These are phyloP conservation scores for Aspergillus pseudonomiae DNA, from an alignment of 2,329 filamentous ascomycete species.

Conservation along the genomic window DNA sequence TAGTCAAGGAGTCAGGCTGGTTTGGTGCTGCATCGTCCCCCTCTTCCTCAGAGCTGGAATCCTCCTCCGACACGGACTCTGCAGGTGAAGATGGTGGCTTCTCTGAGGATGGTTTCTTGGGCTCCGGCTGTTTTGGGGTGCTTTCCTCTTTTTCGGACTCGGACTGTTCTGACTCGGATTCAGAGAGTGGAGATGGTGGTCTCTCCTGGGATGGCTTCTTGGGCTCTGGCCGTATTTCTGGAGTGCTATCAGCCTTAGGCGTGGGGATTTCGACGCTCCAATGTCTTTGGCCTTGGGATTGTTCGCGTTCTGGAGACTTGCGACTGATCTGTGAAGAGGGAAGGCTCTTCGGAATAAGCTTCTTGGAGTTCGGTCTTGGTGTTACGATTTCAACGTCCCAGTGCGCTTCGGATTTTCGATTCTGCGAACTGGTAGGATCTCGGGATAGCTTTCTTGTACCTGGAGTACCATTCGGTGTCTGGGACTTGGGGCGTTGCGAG, in stretches of 20 bases:
- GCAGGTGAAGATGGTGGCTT: conserved; percentile 13
- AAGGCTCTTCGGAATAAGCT: background rate
- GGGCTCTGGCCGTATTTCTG: background rate
- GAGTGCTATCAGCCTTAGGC: background rate
- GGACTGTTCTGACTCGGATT: conserved; percentile 10
- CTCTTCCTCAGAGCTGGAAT: background rate
- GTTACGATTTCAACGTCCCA: conserved; percentile 7
- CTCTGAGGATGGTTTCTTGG: conserved; percentile 5
- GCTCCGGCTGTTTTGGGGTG: background rate
- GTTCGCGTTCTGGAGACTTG: background rate
- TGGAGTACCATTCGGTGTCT: background rate
- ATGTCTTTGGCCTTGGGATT: background rate
- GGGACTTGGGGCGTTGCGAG: background rate
- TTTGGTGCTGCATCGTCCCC: background rate
- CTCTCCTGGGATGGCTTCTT: conserved; percentile 6
- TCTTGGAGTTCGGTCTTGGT: conserved; percentile 1
- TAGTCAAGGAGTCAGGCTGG: background rate
- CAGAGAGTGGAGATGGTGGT: conserved; percentile 12
- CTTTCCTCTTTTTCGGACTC: background rate
- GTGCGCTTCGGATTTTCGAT: background rate
- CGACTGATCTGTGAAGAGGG: background rate
- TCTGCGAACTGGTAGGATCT: background rate
- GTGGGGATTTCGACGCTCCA: conserved; percentile 1
- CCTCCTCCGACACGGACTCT: conserved; percentile 12
- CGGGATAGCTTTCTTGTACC: conserved; percentile 4